Evolutionary conservation across 805 yeast genomes (phyloP).

Genomic region (Wickerhamiella kazuoi): DNA sequence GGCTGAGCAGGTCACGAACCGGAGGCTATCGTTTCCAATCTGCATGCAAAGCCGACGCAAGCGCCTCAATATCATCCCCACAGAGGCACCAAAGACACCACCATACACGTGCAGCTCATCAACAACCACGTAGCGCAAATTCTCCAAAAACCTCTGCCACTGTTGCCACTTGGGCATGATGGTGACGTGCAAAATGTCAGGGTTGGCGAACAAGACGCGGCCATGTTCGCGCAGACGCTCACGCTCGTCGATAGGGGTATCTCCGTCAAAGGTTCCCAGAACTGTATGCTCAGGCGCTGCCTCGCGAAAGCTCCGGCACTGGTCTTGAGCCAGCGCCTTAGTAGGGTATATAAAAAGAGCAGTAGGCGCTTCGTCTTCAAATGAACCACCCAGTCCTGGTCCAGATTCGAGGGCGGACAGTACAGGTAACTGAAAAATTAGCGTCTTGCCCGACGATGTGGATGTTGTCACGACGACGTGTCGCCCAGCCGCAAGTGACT

Average conservation of each 20-base stretch:
- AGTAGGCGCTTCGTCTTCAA: conserved; percentile 30
- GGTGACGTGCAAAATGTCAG: conserved; percentile 80
- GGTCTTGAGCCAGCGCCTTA: conserved; percentile 95
- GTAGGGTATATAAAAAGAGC: conserved; percentile 90
- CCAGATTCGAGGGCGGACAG: conserved; percentile 25
- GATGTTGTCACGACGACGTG: conserved; percentile 85
- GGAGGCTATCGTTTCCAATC: conserved; percentile 35
- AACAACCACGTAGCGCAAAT: conserved; percentile 57
- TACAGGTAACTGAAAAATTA: conserved; percentile 81
- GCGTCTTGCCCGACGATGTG: conserved; percentile 89
- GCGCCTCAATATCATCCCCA: conserved; percentile 67
- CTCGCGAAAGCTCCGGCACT: conserved; percentile 56
- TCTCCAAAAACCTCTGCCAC: conserved; percentile 54
- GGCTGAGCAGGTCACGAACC: conserved; percentile 84
- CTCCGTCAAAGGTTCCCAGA: conserved; percentile 86
- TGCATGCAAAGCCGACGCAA: conserved; percentile 44
- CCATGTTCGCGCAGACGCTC: conserved; percentile 40
- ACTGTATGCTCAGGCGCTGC: conserved; percentile 33
- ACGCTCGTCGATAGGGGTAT: conserved; percentile 49
- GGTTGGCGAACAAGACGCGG: conserved; percentile 78
- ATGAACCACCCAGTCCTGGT: too few relatives aligned
- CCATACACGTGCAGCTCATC: conserved; percentile 76
- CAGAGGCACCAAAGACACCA: conserved; percentile 88
- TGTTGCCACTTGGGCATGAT: conserved; percentile 58
- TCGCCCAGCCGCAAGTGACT: conserved; percentile 31